Base-by-base conservation (phyloP, 805 yeast genomes). In the Candida maesae region DNA sequence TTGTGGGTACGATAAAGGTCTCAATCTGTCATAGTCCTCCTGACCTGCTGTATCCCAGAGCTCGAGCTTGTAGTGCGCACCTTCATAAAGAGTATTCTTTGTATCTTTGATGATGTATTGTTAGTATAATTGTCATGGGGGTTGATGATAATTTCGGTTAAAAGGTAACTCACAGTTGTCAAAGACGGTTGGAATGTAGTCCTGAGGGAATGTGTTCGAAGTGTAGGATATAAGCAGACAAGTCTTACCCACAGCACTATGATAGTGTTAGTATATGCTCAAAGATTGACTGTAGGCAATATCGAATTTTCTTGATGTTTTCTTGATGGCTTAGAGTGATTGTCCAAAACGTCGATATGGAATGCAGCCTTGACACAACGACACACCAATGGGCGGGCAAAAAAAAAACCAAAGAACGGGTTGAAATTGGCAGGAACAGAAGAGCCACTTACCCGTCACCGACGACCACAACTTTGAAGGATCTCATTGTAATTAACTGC, bases 21-120 rank as follows among this genome's bases (percentile, higher is more conserved):
- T 73, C 55, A 88, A 71, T 46, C 95, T 72, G 61, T 89, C 96
- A 61, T 88, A 88, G 60, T 88, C 96, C 56, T 85, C 84, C 64
- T 89, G 96, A 20, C 96, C 96, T 3, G 96, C 96, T 13, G 96
- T 89, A 74, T 89, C 96, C 96, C 96, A 89, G 34, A 89, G 72
- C 18, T 95, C 95, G 38, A 89, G 70, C 56, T 86, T 87, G 55
- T 84, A 81, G 40, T 87, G 85, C 55, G 82, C 88, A 21, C 84
- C 82, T 54, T 84, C 91, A 16, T 81, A 81, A 73, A 87, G 77
- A 19, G 89, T 88, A 32, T 83, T 82, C 14, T 95, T 91, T 3
- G 95, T 78, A 61, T 89, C 45, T 42, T 18, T 29, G 7, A n/a
- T 8, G n/a, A 15, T 14, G 20, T 15, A 14, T 21, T 19, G 14